Evolutionary conservation across 2,329 filamentous ascomycete species (phyloP).

Genomic region (Akanthomyces muscarius): DNA sequence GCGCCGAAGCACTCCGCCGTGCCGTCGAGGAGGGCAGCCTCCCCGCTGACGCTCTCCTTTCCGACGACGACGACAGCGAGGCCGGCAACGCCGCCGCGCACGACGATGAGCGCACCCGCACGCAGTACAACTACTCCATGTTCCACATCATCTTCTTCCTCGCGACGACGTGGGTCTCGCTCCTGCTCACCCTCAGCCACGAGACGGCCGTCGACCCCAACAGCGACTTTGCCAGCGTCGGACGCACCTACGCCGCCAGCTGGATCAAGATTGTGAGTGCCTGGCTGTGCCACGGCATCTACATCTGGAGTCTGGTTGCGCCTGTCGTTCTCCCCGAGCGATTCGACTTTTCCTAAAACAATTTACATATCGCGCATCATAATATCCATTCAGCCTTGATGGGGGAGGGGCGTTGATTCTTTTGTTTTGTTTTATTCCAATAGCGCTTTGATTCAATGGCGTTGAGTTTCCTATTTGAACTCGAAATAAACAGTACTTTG

Average conservation of each 20-base stretch:
- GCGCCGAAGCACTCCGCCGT: conserved; percentile 81
- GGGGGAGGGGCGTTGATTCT: neutral
- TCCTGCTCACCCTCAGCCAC: conserved; percentile 73
- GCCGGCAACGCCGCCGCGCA: conserved; percentile 59
- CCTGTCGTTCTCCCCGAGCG: conserved; percentile 81
- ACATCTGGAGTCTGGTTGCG: conserved; percentile 87
- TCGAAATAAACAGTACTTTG: neutral
- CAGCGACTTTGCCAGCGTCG: conserved; percentile 84
- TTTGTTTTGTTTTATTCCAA: neutral
- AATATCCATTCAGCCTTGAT: neutral
- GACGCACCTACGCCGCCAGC: conserved; percentile 91
- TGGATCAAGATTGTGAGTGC: conserved; percentile 99
- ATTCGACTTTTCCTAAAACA: conserved; percentile 58
- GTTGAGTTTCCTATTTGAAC: neutral
- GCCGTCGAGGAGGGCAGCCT: conserved; percentile 91
- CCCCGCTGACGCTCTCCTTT: conserved; percentile 83
- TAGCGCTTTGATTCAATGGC: neutral
- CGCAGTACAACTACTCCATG: conserved; percentile 92
- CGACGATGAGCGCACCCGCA: conserved; percentile 84
- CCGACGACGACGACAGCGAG: conserved; percentile 64
- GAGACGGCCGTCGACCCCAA: conserved; percentile 54
- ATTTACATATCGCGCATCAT: neutral
- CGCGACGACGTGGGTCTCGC: conserved; percentile 93
- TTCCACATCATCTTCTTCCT: conserved; percentile 99
- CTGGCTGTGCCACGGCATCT: conserved; percentile 94